Evolutionary conservation across 2,329 filamentous ascomycete species (phyloP), one percentile per base, ranked within the genome.

Genomic region (Xylariaceae sp.): DNA sequence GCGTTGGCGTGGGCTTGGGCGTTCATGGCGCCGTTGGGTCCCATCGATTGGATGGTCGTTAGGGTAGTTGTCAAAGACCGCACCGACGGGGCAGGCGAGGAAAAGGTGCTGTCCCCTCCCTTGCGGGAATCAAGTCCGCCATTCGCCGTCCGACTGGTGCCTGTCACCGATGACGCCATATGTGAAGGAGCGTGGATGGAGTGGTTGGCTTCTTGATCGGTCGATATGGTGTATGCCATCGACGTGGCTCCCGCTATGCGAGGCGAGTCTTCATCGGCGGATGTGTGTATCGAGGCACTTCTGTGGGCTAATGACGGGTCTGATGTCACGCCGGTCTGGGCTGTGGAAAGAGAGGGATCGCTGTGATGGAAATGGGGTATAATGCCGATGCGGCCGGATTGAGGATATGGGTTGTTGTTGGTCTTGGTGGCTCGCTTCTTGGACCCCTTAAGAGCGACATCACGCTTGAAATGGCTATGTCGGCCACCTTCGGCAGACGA

Each of bases 371-470:
- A 57, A 18, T 69, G 61, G 55, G 64, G 54, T 40, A 71, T 61
- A 54, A 68, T 64, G 58, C 74, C 73, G 56, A 85, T 69, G 44
- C 82, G 82, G 56, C 89, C 90, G 2, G 91, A 96, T 66, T 93
- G 83, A 7, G 90, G 90, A 70, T 97, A 97, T n/a, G 93, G 93
- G 70, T 93, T 93, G 79, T 96, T 96, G 73, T 89, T 88, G n/a
- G n/a, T n/a, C 68, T 86, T 85, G 48, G 79, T 77, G 18, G 76
- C 71, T 46, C 79, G 81, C 74, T 88, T 90, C 74, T 88, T 89
- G 50, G 72, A 65, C 52, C 62, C 63, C 26, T 73, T 75, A 50
- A 78, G 72, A 41, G 70, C 65, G 49, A 68, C 67, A 60, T 75
- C 74, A 50, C 74, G 73, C 65, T 80, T 81, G 37, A 65, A 62